Evolutionary conservation across 2,329 filamentous ascomycete genomes (phyloP).

Genomic region (Clonostachys rhizophaga): DNA sequence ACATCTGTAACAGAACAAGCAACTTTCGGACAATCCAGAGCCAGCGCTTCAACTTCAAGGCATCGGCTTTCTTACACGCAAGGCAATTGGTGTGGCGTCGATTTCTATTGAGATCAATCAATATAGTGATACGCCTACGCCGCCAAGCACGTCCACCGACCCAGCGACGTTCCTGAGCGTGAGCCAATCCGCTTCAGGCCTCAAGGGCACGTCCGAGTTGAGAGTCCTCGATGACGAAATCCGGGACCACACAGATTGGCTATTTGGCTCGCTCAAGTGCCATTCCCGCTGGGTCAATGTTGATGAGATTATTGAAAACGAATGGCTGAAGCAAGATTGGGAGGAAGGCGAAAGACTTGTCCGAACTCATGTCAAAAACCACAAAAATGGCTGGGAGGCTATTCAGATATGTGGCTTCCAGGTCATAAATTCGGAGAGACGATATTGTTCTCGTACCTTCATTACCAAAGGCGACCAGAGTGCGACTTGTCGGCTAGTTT

Average conservation of each 20-base stretch:
- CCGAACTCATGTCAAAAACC: constrained; percentile 50
- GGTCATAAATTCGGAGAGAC: constrained; percentile 43
- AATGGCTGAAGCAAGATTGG: constrained; percentile 55
- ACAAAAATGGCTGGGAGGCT: constrained; percentile 48
- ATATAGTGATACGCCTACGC: constrained; percentile 37
- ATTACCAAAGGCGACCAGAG: constrained; percentile 44
- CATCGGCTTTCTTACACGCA: constrained; percentile 68
- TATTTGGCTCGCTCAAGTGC: constrained; percentile 71
- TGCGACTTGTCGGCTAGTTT: constrained; percentile 48
- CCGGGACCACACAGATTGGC: constrained; percentile 69
- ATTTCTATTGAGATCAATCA: constrained; percentile 62
- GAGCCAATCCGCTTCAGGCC: constrained; percentile 66
- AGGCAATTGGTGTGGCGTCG: constrained; percentile 63
- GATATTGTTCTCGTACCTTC: constrained; percentile 48
- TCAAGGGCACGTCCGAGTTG: constrained; percentile 58
- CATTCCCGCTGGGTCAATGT: constrained; percentile 44
- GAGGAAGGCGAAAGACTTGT: constrained; percentile 60
- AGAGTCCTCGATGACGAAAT: constrained; percentile 44
- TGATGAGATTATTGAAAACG: constrained; percentile 45
- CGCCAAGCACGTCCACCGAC: constrained; percentile 31
- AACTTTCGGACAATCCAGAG: constrained; percentile 64
- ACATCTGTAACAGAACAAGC: constrained; percentile 59
- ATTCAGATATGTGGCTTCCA: constrained; percentile 59
- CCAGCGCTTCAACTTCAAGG: constrained; percentile 68
- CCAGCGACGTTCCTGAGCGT: constrained; percentile 61